Conservation (phyloP, 106 monocot genomes). For the Iris macrosiphon region DNA sequence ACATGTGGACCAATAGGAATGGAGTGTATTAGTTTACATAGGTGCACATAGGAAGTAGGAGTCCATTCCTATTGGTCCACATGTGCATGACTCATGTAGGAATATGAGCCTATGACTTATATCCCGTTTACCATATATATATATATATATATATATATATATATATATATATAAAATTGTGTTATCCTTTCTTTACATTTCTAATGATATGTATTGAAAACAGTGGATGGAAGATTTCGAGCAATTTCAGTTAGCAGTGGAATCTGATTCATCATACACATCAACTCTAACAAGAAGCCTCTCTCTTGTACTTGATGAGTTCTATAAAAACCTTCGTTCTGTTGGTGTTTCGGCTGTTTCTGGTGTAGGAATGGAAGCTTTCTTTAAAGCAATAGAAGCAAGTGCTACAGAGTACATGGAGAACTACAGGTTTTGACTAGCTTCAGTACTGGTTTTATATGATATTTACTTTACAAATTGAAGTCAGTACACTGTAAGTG, state of each 20-base stretch:
- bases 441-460: not conserved
- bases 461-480: not conserved
- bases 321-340: slow-evolving; percentile 80
- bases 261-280: slow-evolving; percentile 71
- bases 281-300: slow-evolving; percentile 76
- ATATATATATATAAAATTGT: too few relatives aligned
- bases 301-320: slow-evolving; percentile 88
- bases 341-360: slow-evolving; percentile 94
- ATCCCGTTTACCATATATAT: too few relatives aligned
- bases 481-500: not conserved
- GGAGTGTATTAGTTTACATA: too few relatives aligned
- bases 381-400: slow-evolving; percentile 72
- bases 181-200: too few relatives aligned
- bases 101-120: too few relatives aligned
- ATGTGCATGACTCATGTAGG: too few relatives aligned
- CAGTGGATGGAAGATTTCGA: slow-evolving; percentile 99
- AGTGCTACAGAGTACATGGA: slow-evolving; percentile 93
- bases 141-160: too few relatives aligned
- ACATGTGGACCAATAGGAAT: too few relatives aligned
- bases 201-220: slow-evolving; percentile 4
- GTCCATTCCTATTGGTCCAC: too few relatives aligned
- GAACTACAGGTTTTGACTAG: slow-evolving; percentile 54
- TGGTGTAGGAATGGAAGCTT: slow-evolving; percentile 71
- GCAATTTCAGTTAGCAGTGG: slow-evolving; percentile 71
- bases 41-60: too few relatives aligned